Percentiles rank a stretch among this genome's conserved stretches.
Conservation (phyloP, 2,329 filamentous ascomycete species). For the Sclerotinia spermophila region DNA sequence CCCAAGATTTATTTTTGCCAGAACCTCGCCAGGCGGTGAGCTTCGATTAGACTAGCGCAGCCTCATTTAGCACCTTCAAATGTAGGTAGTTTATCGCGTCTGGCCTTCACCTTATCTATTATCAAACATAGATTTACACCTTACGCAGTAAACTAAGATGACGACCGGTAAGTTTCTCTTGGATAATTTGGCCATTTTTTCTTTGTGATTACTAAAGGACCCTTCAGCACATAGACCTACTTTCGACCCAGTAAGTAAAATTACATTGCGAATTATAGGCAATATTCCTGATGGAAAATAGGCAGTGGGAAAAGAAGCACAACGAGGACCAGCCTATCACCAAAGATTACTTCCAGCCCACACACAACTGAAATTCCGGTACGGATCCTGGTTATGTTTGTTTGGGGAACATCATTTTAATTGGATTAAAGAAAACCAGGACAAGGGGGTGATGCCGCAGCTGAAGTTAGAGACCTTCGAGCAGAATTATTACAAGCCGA, state of each 20-base stretch:
- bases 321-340: constrained; percentile 90
- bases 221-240: constrained; percentile 74
- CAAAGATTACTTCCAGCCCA: constrained; percentile 92
- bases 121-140: constrained; percentile 5
- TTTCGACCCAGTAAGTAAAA: constrained; percentile 75
- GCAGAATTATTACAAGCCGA: constrained; percentile 89
- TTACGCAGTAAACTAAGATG: constrained; percentile 43
- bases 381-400: constrained; percentile 32
- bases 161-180: constrained; percentile 41
- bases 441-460: constrained; percentile 79
- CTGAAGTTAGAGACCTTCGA: constrained; percentile 70
- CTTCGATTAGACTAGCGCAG: background rate
- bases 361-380: constrained; percentile 85
- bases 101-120: constrained; percentile 10
- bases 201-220: constrained; percentile 22
- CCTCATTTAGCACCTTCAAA: background rate
- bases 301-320: constrained; percentile 92
- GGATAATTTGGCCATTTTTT: too few relatives aligned
- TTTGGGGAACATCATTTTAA: constrained; percentile 23
- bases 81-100: background rate
- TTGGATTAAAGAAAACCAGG: constrained; percentile 61
- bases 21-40: background rate
- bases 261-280: background rate
- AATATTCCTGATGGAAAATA: constrained; percentile 39
- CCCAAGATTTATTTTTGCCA: constrained; percentile 17